Evolutionary conservation across 139 green algal species (phyloP), one percentile per base, ranked within the genome.

Genomic region (Raphidocelis subcapitata): DNA sequence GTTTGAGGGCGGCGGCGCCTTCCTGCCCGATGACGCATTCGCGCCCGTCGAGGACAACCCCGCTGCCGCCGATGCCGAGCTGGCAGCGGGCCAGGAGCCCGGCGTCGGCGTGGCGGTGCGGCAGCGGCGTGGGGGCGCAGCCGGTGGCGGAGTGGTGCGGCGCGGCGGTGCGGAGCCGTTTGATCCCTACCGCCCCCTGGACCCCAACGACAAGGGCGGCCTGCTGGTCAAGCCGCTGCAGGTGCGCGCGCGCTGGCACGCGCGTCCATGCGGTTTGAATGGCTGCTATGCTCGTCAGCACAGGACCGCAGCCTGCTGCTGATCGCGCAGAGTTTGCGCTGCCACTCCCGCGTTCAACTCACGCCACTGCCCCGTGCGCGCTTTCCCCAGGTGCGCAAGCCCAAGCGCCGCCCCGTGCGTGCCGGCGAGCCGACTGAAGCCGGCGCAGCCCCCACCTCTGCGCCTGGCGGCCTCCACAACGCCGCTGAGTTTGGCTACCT

Each of bases 151-250:
- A 32, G 31, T 20, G 20, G 37, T 20, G 3, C 52, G 66, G 28
- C 46, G 4, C 64, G 61, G 14, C 56, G 70, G 1, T 63, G 47
- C 41, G 31, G 69, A 82, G 15, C 72, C 59, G 10, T 90, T 83
- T 62, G 87, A 97, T 71, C 87, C 90, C 0, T 97, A 90, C 74
- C 64, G 70, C n/a, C 91, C 86, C 1, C 80, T 94, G 49, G 86
- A 97, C 68, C 79, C 82, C 16, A 29, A 86, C 33, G 60, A 74
- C 18, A 55, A 70, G 18, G 81, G 87, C 47, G 68, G 0, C 18
- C 54, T 92, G 63, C 68, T 79, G 0, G 72, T 88, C 54, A 82
- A 81, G 64, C 90, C 90, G 2, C 85, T 93, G 54, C 74, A 81
- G 74, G 81, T 88, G 49, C 26, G 49, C 32, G 65, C 49, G n/a